Base-by-base conservation (phyloP, 2,329 filamentous ascomycete genomes). In the Aphanocladium album region DNA sequence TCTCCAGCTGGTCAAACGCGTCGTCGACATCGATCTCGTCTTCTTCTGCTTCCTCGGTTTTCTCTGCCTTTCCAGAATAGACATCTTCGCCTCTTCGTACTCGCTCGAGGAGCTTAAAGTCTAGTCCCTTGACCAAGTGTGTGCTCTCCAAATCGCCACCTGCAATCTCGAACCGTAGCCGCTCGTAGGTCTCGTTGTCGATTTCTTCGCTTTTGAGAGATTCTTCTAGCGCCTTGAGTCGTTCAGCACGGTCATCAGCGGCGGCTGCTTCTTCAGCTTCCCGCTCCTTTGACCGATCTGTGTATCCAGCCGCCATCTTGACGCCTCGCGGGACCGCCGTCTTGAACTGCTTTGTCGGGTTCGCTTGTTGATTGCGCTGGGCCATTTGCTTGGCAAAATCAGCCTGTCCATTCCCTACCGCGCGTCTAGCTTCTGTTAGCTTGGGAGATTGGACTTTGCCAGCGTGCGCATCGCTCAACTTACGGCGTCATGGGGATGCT, bases 401-500 rank as follows among this genome's bases (percentile, higher is more conserved):
- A 58, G 83, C 77, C 57, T 83, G 81, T 3, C 68, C 62, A n/a
- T 69, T 68, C 14, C 68, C 72, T 21, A 92, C 80, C 25, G 88
- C 85, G 55, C 91, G 89, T 16, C 88, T 90, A 61, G 3, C 14
- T 62, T 27, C 11, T 35, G 46, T 59, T 45, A 53, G 2, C 12
- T 14, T n/a, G 7, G 14, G 27, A 2, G 49, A 9, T 14, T 19
- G 33, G 2, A 1, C 9, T 45, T 14, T 7, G 12, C n/a, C n/a
- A 1, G 50, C 16, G 17, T 21, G 52, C 23, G 23, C 1, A 19
- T 43, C 49, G 30, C 35, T 33, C 12, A 50, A 79, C 87, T 68
- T 81, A 92, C 88, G 93, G 93, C 52, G 93, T 97, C 93, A 97
- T 97, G 60, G 91, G 91, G 63, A 96, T 93, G 73, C 85, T 93